Base-by-base conservation (phyloP, 495 filamentous ascomycete species). In the Bacidia rubella region DNA sequence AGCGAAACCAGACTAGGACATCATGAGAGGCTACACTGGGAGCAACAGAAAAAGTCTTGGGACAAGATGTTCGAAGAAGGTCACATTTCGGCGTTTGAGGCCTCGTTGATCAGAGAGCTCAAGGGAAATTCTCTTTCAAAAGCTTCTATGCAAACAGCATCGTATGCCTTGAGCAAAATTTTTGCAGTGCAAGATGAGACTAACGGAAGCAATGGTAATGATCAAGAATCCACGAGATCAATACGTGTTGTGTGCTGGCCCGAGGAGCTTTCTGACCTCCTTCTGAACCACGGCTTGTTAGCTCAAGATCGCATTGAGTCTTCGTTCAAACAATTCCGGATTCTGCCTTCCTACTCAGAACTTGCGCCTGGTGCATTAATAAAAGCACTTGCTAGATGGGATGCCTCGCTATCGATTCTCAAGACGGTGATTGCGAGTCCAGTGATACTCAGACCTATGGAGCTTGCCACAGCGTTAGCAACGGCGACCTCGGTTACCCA, bases 261-360 rank as follows among this genome's bases (percentile, higher is more conserved):
- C 58, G 67, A 58, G 62, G 70, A 58, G 65, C 77, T 66, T 54
- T 80, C 57, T 54, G 70, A 73, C 17, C 86, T 83, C 69, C 71
- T 89, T 1, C 70, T 80, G 17, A 65, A 74, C 27, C 66, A 74
- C 7, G 81, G 82, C n/a, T 74, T 85, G 51, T 54, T 89, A 29
- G 78, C 75, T 10, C 57, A 72, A 0, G 71, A 75, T 11, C 83
- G 82, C 45, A 65, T 87, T 35, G 79, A 79, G 53, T 74, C 71
- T 56, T 68, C 82, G 52, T 65, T 85, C 67, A 64, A 70, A 66
- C 65, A 70, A 54, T 35, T 75, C 74, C 56, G 70, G 70, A 0
- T 61, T 32, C 53, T 77, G 23, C 63, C 66, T 22, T 42, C 59
- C 0, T 52, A 22, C 22, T 38, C 44, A 20, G 39, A 45, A 19